Evolutionary conservation across 1,284 basidiomycete species (phyloP).

Genomic region (Tilletiaria anomala): DNA sequence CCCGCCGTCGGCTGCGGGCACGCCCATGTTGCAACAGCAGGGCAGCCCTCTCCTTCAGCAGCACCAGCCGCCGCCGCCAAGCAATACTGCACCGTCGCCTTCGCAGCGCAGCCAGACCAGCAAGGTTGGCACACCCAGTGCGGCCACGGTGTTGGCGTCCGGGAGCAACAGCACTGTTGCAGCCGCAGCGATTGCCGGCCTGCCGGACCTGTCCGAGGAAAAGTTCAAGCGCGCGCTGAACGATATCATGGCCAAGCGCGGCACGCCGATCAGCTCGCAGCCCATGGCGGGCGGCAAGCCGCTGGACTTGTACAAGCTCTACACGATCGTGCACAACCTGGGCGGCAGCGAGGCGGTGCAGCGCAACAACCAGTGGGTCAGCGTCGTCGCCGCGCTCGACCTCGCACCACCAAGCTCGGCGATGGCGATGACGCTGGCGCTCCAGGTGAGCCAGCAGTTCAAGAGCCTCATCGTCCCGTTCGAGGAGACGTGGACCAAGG

Average conservation of each 20-base stretch:
- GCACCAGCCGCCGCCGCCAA: too few species aligned
- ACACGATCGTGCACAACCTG: slow-evolving; percentile 25
- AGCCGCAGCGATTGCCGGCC: not conserved
- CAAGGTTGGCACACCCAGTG: not conserved
- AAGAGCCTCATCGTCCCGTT: slow-evolving; percentile 25
- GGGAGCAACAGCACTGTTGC: not conserved
- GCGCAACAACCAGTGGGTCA: slow-evolving; percentile 24
- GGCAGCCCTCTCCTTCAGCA: too few species aligned
- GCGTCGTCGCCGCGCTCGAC: slow-evolving; percentile 24
- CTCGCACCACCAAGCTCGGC: slow-evolving; percentile 18
- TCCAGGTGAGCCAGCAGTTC: slow-evolving; percentile 21
- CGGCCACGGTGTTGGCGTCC: not conserved
- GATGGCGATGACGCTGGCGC: slow-evolving; percentile 15
- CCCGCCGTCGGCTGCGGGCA: too few species aligned
- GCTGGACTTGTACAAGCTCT: slow-evolving; percentile 29
- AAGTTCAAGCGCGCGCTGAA: slow-evolving; percentile 30
- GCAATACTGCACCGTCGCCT: too few species aligned
- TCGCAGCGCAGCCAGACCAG: not conserved
- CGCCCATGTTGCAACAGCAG: too few species aligned
- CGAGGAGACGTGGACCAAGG: slow-evolving; percentile 33
- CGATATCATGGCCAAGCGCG: slow-evolving; percentile 28
- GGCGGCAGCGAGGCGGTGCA: slow-evolving; percentile 30
- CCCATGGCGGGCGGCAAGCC: slow-evolving; percentile 22
- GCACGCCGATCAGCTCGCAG: slow-evolving; percentile 18
- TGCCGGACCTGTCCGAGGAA: not conserved